Percentiles rank a stretch among this genome's conserved stretches.
Conservation (phyloP, 208 protist genomes). For the Blechomonas ayalai region DNA sequence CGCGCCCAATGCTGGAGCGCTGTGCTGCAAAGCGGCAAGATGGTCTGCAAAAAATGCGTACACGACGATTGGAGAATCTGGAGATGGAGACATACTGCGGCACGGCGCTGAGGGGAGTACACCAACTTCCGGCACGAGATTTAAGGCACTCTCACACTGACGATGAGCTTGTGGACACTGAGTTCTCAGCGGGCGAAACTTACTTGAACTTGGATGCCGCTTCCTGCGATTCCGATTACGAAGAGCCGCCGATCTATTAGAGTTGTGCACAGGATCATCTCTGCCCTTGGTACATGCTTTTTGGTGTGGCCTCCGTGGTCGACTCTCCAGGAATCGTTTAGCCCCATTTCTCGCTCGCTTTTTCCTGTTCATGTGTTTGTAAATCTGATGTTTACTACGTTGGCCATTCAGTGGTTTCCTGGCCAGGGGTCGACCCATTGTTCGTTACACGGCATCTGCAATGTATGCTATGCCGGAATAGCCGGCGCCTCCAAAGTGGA, state of each 20-base stretch:
- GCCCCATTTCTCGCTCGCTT: not conserved
- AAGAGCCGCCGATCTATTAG: no score
- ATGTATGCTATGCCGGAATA: no score
- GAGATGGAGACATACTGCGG: slow-evolving; percentile 21
- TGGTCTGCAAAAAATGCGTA: slow-evolving; percentile 5
- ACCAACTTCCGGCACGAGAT: not conserved
- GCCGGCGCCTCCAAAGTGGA: not conserved
- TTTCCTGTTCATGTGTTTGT: not conserved
- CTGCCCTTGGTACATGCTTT: not conserved
- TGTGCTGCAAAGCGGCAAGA: slow-evolving; percentile 3
- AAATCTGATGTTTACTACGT: not conserved
- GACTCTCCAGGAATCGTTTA: not conserved
- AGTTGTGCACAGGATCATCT: not conserved
- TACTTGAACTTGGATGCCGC: not conserved
- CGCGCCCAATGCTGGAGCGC: slow-evolving; percentile 1
- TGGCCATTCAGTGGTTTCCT: not conserved
- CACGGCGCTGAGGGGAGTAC: slow-evolving; percentile 1
- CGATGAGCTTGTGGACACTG: not conserved
- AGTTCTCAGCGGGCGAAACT: not conserved
- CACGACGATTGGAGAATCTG: slow-evolving; percentile 7
- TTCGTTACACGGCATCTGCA: no score
- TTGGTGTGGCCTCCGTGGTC: slow-evolving; percentile 6
- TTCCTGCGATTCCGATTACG: not conserved
- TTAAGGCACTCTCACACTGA: not conserved
- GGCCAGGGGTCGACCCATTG: no score